Evolutionary conservation across 2,329 filamentous ascomycete genomes (phyloP).

Genomic region (Colletotrichum cereale): DNA sequence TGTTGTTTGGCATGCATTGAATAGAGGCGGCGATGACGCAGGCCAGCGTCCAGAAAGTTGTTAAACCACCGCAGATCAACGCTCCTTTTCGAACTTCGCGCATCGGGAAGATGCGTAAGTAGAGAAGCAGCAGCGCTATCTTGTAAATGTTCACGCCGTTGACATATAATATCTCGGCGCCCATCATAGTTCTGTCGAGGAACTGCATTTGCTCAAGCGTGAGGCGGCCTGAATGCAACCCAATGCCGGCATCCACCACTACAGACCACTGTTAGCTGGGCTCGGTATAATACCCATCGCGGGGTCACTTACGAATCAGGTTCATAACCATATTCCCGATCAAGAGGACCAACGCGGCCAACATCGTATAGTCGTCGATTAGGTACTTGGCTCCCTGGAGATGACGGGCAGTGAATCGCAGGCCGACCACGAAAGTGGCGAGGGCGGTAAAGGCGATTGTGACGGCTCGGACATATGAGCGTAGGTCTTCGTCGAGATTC

Average conservation of each 20-base stretch:
- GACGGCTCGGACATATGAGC: constrained; percentile 27
- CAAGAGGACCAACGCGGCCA: constrained; percentile 19
- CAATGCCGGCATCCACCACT: constrained; percentile 34
- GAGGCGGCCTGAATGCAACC: constrained; percentile 30
- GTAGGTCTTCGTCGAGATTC: constrained; percentile 28
- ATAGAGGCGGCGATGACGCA: constrained; percentile 34
- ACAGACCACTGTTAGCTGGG: neutral
- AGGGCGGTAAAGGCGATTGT: constrained; percentile 36
- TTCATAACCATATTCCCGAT: constrained; percentile 37
- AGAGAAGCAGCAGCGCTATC: constrained; percentile 56
- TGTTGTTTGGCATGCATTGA: constrained; percentile 26
- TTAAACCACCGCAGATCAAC: constrained; percentile 32
- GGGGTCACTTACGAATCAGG: constrained; percentile 17
- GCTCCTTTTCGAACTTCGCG: constrained; percentile 44
- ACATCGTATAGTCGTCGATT: constrained; percentile 36
- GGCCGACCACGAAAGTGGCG: constrained; percentile 27
- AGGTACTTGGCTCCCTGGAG: constrained; percentile 32
- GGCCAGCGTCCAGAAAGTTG: constrained; percentile 24
- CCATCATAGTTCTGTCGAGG: constrained; percentile 32
- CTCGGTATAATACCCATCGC: rapidly evolving
- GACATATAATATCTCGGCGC: constrained; percentile 37
- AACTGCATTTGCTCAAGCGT: constrained; percentile 29
- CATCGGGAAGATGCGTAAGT: constrained; percentile 56
- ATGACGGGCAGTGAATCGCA: constrained; percentile 32
- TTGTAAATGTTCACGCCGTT: constrained; percentile 46